Percentiles rank a stretch among this genome's conserved stretches.
phyloP scores from a whole-genome alignment of 176 grass and related monocot genomes.

The Carex myosuroides region DNA sequence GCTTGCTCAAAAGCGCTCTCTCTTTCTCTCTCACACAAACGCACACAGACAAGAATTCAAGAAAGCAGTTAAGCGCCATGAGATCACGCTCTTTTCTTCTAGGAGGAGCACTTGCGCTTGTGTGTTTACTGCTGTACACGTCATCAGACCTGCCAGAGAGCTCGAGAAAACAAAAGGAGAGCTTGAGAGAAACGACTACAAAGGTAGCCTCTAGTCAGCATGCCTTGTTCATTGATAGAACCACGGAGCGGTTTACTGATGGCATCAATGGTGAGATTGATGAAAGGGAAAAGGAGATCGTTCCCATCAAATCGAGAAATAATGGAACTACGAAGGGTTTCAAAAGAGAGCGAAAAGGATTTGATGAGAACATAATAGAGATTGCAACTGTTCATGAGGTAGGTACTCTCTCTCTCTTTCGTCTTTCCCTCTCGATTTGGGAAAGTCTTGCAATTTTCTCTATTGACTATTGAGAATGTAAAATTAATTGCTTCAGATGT shows the following conservation, averaged over 20 bases:
- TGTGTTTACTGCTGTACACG: not conserved
- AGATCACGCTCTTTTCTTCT: not conserved
- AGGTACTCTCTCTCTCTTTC: not conserved
- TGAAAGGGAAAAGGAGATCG: not conserved
- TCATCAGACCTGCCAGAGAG: not conserved
- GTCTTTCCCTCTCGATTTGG: not conserved
- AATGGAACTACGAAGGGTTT: not conserved
- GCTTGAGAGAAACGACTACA: not conserved
- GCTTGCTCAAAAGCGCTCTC: not conserved
- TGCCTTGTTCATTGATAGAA: not conserved
- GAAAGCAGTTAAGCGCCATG: not conserved
- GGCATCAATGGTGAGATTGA: not conserved
- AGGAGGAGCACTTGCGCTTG: not conserved
- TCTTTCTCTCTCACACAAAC: not conserved
- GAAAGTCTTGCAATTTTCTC: not conserved
- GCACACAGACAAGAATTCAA: too few relatives aligned
- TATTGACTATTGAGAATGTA: not conserved
- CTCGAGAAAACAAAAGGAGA: not conserved
- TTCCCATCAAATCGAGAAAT: not conserved
- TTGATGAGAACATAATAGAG: not conserved
- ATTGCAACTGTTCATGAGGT: not conserved
- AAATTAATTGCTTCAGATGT: not conserved
- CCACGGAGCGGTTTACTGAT: not conserved
- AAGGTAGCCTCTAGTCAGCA: not conserved
- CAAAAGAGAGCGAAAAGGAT: not conserved